phyloP scores from a whole-genome alignment of 306 rosid genomes.

The Medicago arabica region DNA sequence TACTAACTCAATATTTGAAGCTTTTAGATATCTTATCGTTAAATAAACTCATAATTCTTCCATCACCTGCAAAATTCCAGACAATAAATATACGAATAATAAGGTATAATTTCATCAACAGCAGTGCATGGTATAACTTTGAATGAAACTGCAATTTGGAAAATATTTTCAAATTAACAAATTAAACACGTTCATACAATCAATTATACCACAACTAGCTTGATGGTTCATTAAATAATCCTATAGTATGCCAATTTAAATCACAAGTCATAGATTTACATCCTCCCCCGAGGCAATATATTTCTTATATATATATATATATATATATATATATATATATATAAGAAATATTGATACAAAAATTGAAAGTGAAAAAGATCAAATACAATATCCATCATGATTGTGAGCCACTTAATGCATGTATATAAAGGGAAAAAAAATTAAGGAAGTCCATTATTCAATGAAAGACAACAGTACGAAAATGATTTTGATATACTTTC shows the following conservation, averaged over 20 bases:
- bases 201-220: background rate
- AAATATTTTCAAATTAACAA: no score
- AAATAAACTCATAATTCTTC: background rate
- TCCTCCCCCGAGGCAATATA: background rate
- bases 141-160: no score
- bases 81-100: background rate
- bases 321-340: background rate
- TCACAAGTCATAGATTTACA: background rate
- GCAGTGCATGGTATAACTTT: background rate
- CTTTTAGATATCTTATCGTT: background rate
- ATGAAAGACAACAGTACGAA: no score
- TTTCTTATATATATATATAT: background rate
- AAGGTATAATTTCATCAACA: background rate
- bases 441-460: no score
- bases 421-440: no score
- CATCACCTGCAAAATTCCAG: background rate
- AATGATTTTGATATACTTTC: no score
- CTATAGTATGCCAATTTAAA: conserved; percentile 10
- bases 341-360: background rate
- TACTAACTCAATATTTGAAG: no score
- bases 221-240: background rate
- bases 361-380: background rate
- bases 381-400: background rate
- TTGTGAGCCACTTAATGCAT: no score
- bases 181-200: background rate